These are phyloP conservation scores for Trichoderma sp. DNA, from an alignment of 2,329 filamentous ascomycete genomes.

Conservation along the genomic window DNA sequence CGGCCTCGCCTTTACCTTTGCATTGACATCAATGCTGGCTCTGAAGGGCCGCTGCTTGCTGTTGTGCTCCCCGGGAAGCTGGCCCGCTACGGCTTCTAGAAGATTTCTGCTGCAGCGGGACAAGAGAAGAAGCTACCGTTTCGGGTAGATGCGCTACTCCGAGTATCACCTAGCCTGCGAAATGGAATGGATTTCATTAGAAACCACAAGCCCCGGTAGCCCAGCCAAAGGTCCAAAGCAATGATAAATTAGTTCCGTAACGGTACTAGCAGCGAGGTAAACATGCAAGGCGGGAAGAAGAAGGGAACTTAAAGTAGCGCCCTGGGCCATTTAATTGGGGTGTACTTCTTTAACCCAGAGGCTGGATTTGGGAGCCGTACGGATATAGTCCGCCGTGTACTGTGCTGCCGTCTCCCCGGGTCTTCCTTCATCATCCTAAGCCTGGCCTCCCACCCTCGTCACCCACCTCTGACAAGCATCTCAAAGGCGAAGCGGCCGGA, in stretches of 20 bases:
- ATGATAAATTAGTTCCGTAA: background rate
- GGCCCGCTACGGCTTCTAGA: conserved; percentile 3
- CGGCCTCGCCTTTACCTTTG: conserved; percentile 8
- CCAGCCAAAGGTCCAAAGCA: background rate
- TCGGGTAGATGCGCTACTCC: conserved; percentile 14
- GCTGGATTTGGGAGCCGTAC: background rate
- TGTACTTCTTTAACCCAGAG: background rate
- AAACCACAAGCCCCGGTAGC: background rate
- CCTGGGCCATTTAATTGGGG: background rate
- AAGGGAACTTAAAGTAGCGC: conserved; percentile 15
- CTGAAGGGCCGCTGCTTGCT: background rate
- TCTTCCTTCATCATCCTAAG: background rate
- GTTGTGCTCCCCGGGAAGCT: background rate
- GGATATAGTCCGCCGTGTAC: background rate
- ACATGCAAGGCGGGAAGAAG: conserved; percentile 10
- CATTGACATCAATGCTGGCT: background rate
- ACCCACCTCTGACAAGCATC: background rate
- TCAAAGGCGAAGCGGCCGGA: background rate
- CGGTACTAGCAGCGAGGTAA: background rate
- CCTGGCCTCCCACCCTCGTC: background rate
- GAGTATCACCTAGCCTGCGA: background rate
- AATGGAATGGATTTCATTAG: background rate
- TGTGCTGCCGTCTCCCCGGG: conserved; percentile 11
- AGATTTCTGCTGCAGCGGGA: background rate
- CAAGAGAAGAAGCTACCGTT: conserved; percentile 12